Percentiles rank a stretch among this genome's conserved stretches.
Evolutionary conservation across 2,329 filamentous ascomycete species (phyloP).

Genomic region (Penicillium sclerotiorum): DNA sequence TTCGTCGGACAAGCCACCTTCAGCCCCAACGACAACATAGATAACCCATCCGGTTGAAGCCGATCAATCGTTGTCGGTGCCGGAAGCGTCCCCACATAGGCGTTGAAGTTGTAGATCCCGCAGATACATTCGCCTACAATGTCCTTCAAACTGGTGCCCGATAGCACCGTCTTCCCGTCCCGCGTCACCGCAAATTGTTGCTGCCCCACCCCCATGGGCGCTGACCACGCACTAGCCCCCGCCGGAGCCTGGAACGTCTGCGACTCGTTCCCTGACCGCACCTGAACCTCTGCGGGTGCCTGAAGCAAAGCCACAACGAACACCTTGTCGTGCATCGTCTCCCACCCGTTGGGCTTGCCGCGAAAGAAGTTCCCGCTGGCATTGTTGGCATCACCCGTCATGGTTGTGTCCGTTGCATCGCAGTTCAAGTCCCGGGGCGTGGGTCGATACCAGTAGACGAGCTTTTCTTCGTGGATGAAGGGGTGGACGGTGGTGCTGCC

Average conservation of each 20-base stretch:
- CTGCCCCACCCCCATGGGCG: slow-evolving; percentile 52
- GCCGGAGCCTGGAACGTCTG: slow-evolving; percentile 51
- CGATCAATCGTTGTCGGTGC: slow-evolving; percentile 34
- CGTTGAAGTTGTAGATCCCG: slow-evolving; percentile 60
- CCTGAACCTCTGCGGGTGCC: slow-evolving; percentile 47
- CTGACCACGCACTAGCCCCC: slow-evolving; percentile 48
- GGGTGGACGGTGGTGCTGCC: slow-evolving; percentile 35
- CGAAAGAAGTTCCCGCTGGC: slow-evolving; percentile 56
- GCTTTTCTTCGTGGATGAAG: slow-evolving; percentile 52
- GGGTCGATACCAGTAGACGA: slow-evolving; percentile 61
- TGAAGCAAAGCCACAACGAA: slow-evolving; percentile 58
- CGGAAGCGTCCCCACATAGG: slow-evolving; percentile 57
- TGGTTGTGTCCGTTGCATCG: slow-evolving; percentile 56
- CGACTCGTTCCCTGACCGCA: slow-evolving; percentile 50
- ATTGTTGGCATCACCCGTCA: slow-evolving; percentile 47
- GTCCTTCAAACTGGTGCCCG: slow-evolving; percentile 54
- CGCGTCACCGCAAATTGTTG: slow-evolving; percentile 53
- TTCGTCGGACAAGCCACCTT: slow-evolving; percentile 33
- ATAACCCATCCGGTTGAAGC: slow-evolving; percentile 38
- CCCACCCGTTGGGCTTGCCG: slow-evolving; percentile 55
- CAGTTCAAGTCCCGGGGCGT: slow-evolving; percentile 52
- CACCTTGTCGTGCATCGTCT: slow-evolving; percentile 53
- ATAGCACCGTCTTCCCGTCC: slow-evolving; percentile 45
- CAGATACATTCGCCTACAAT: slow-evolving; percentile 53
- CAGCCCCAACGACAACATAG: slow-evolving; percentile 32